phyloP scores from a whole-genome alignment of 2,329 filamentous ascomycete species.

The Fusarium nodosum region DNA sequence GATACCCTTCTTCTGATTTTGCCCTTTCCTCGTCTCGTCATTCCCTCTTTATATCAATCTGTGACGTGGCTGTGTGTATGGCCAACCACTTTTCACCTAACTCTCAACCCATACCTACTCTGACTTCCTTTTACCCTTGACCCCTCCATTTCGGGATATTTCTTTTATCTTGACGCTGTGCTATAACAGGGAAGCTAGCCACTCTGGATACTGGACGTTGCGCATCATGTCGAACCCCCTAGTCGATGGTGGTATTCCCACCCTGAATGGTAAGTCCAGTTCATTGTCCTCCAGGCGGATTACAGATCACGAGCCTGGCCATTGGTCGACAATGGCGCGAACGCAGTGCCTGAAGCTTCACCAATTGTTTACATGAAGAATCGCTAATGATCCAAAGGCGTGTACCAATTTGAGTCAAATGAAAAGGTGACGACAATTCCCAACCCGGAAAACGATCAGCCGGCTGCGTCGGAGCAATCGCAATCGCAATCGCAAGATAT shows the following conservation, averaged over 20 bases:
- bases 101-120: conserved; percentile 20
- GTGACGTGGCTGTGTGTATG: conserved; percentile 36
- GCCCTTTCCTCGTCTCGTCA: conserved; percentile 6
- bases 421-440: conserved; percentile 45
- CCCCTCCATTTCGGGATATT: conserved; percentile 21
- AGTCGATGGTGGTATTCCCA: conserved; percentile 16
- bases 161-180: conserved; percentile 7
- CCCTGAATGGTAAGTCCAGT: conserved; percentile 42
- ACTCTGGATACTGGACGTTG: background rate
- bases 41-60: conserved; percentile 9
- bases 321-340: background rate
- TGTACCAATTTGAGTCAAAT: conserved; percentile 22
- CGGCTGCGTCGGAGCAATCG: conserved; percentile 23
- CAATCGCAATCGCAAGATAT: conserved; percentile 17
- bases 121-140: conserved; percentile 6
- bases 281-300: conserved; percentile 6
- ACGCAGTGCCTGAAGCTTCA: background rate
- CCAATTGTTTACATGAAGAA: background rate
- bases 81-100: conserved; percentile 2
- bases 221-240: conserved; percentile 39
- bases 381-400: conserved; percentile 33
- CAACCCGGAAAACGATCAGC: conserved; percentile 36
- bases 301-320: background rate
- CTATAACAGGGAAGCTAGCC: background rate
- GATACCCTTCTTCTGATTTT: conserved; percentile 26